Conservation (phyloP, 257 asterid species). For the Nicotiana otophora region DNA sequence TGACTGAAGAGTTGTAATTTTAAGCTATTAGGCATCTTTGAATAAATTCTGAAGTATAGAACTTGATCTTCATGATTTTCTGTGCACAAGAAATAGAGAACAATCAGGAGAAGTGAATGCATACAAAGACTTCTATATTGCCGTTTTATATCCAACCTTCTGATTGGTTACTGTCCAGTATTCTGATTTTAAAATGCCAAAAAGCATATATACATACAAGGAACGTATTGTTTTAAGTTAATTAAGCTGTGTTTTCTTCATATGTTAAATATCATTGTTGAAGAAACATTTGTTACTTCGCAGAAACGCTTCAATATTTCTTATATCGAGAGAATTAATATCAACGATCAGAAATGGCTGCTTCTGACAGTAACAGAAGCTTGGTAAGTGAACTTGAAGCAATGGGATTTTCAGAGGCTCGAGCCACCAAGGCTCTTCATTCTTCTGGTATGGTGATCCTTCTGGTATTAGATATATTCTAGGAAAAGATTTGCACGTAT, state of each 20-base stretch:
- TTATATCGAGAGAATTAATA: neutral
- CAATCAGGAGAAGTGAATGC: neutral
- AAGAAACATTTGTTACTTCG: neutral
- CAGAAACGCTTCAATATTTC: neutral
- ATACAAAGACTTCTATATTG: neutral
- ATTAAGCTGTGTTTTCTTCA: neutral
- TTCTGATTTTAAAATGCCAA: neutral
- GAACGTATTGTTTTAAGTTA: neutral
- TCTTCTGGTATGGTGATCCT: slow-evolving; percentile 40
- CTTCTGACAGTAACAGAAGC: slow-evolving; percentile 30
- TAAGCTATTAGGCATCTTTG: neutral
- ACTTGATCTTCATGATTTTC: neutral
- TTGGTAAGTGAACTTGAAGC: slow-evolving; percentile 57
- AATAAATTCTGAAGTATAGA: neutral
- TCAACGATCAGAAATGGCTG: slow-evolving; percentile 30
- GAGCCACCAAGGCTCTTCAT: slow-evolving; percentile 49
- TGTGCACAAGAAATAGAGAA: neutral
- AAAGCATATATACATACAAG: neutral
- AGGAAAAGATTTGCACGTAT: neutral
- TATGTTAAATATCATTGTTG: neutral
- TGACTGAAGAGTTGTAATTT: neutral
- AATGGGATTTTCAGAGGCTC: slow-evolving; percentile 62
- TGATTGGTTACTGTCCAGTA: neutral
- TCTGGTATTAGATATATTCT: neutral
- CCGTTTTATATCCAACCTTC: neutral